Evolutionary conservation across 1,284 basidiomycete genomes (phyloP), one percentile per base, ranked within the genome.

Genomic region (Phlebopus sp.): DNA sequence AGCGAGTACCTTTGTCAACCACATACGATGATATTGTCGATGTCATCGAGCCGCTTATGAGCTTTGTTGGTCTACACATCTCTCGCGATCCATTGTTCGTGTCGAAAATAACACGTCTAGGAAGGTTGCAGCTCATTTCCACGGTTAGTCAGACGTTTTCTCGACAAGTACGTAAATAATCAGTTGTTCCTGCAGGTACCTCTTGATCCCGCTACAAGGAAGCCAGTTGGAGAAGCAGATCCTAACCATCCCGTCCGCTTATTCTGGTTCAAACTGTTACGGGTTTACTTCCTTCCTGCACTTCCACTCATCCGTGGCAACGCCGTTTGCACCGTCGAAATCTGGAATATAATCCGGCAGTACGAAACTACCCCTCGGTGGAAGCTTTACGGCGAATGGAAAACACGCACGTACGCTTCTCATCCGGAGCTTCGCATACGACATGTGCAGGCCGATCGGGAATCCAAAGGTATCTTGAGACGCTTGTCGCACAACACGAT

Each of bases 331-430:
- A 87, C 89, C 14, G 84, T 88, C 44, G 92, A 96, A 54, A 75
- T 96, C 2, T 96, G 93, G 92, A 81, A 83, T 52, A 79, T 97
- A 38, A 78, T 99, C 41, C 74, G 81, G 35, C 79, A 82, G 52
- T 90, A 90, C 63, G 84, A 90, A 40, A 87, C 85, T 48, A 81
- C 85, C 6, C 74, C 81, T 38, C 89, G 97, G 3, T 98, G 92
- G 82, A 79, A 78, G 32, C 72, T 99, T 23, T 97, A 99, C 60
- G 97, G 95, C 41, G 95, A 99, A 71, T 98, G 96, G 97, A 89
- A 90, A 68, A 78, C 84, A 46, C 72, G 74, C 41, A 80, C 69
- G 7, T 90, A 82, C 72, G 78, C 74, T 62, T 85, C 78, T 2
- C 85, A 88, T 62, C 81, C 84, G 6, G 89, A 90, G 61, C 75